Evolutionary conservation across 176 grass and related monocot genomes (phyloP), one percentile per base, ranked within the genome.

Genomic region (Aegilops tauschii): DNA sequence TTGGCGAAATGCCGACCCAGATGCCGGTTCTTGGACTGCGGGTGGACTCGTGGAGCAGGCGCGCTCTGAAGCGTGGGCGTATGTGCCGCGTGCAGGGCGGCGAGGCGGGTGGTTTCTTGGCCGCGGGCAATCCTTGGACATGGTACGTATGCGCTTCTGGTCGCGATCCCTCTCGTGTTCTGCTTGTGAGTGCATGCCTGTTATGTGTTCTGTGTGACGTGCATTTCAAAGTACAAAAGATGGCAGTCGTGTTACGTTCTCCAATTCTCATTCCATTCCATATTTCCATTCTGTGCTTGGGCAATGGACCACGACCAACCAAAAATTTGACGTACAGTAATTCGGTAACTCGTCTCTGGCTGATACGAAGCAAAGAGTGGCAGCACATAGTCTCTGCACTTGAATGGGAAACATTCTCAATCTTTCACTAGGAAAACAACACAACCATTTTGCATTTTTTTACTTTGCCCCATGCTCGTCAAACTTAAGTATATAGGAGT

Each of bases 1-100:
- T 84, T 39, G 81, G 77, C 58, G 65, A 71, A 84, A 88, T 79
- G 81, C 37, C 68, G 40, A 45, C 23, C 20, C 3, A 28, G 42
- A 30, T 18, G 29, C 21, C 27, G 2, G 52, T 45, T 27, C 30
- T 75, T 75, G 30, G 58, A 36, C 20, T 0, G 45, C 44, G 25
- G 17, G 16, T 5, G 50, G 4, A 54, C 0, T 54, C 49, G 49
- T 17, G 49, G 14, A 5, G 13, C 47, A 50, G 47, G 47, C 47
- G 47, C 47, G 0, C 5, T 50, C 47, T 63, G 5, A 42, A 0
- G 27, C 16, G 3, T 18, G 18, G 9, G 25, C 1, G 13, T 5
- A 21, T 20, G 29, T 32, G 45, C 73, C 73, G 30, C 30, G 1
- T 30, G 30, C 30, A 8, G 14, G 52, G 14, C 23, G 72, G 73